phyloP scores from a whole-genome alignment of 345 rosid species.

The Durio zibethinus region DNA sequence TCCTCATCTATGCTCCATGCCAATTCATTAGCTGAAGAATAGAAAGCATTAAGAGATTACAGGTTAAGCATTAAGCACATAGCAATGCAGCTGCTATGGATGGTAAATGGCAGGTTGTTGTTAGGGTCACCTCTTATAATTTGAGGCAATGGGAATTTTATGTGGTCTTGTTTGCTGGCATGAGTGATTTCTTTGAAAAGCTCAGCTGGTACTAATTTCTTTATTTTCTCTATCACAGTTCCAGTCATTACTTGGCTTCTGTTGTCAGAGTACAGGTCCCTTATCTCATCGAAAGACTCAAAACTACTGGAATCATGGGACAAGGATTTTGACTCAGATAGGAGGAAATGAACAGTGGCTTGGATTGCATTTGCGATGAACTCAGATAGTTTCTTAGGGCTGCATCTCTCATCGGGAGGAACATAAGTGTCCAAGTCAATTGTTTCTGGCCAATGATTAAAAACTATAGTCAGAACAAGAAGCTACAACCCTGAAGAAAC shows the following conservation, averaged over 20 bases:
- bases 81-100: background rate
- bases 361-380: conserved; percentile 37
- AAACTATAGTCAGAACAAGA: background rate
- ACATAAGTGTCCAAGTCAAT: conserved; percentile 41
- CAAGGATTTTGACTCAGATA: conserved; percentile 39
- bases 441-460: conserved; percentile 7
- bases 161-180: conserved; percentile 20
- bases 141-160: conserved; percentile 47
- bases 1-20: conserved; percentile 56
- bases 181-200: conserved; percentile 22
- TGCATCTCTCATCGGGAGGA: conserved; percentile 60
- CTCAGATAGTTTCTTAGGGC: conserved; percentile 47
- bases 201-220: conserved; percentile 33
- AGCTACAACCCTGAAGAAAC: background rate
- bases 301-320: conserved; percentile 30
- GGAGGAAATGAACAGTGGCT: conserved; percentile 37
- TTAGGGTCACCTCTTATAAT: conserved; percentile 42
- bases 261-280: conserved; percentile 33
- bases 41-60: background rate
- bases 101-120: background rate
- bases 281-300: conserved; percentile 49
- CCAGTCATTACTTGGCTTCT: conserved; percentile 22
- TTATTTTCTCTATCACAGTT: conserved; percentile 27
- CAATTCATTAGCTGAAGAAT: conserved; percentile 33
- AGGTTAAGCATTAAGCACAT: background rate